Evolutionary conservation across 1,284 basidiomycete species (phyloP).

Genomic region (Inonotus hispidus): DNA sequence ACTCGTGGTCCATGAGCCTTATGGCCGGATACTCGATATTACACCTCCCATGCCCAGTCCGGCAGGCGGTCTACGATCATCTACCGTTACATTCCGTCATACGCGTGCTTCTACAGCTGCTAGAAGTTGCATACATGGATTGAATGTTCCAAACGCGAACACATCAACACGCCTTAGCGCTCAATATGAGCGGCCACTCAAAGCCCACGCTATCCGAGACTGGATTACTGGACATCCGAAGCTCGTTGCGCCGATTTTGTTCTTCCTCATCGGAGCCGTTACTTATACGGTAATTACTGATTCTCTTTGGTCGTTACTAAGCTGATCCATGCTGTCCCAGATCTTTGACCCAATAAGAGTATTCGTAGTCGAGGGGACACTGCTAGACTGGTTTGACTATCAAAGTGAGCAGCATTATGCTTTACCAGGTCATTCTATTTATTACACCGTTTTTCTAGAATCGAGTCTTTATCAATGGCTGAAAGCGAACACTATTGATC

Average conservation of each 20-base stretch:
- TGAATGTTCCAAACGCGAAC: conserved; percentile 34
- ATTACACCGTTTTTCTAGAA: conserved; percentile 34
- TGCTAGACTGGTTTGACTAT: conserved; percentile 81
- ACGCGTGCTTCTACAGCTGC: conserved; percentile 75
- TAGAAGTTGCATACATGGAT: conserved; percentile 81
- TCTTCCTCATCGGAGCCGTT: conserved; percentile 84
- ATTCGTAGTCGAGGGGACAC: conserved; percentile 78
- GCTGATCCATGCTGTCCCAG: conserved; percentile 31
- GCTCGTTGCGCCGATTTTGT: conserved; percentile 78
- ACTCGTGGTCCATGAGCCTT: conserved; percentile 50
- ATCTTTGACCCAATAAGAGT: conserved; percentile 90
- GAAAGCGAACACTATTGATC: conserved; percentile 48
- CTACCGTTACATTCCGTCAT: conserved; percentile 56
- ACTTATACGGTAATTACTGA: conserved; percentile 73
- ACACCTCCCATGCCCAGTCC: conserved; percentile 56
- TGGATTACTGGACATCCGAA: conserved; percentile 86
- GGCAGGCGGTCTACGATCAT: conserved; percentile 62
- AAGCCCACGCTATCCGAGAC: conserved; percentile 71
- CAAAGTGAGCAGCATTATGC: conserved; percentile 39
- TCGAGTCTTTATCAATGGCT: conserved; percentile 66
- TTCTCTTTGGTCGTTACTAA: conserved; percentile 17
- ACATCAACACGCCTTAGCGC: conserved; percentile 55
- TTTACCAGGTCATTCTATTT: not conserved
- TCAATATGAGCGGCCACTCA: conserved; percentile 70
- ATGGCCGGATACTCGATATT: conserved; percentile 75